A percentile compares a stretch with the other conserved stretches of the same genome.
Conservation (phyloP, 768 basidiomycete genomes). For the Hysterangium stoloniferum region DNA sequence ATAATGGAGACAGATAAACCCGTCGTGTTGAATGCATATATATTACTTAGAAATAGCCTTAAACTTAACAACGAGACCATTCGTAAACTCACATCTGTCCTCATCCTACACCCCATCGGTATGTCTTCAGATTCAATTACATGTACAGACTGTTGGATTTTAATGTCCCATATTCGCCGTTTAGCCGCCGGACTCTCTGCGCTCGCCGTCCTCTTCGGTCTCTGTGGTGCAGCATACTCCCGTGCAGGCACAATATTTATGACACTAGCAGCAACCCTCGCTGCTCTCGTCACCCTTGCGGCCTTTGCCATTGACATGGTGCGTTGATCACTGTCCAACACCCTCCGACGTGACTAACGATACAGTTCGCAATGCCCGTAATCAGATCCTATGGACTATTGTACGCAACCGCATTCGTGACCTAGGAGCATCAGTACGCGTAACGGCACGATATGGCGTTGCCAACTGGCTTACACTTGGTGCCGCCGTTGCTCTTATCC, state of each 20-base stretch:
- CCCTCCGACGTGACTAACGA: constrained; percentile 4
- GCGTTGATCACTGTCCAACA: background rate
- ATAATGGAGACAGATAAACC: too few species aligned
- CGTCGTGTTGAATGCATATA: too few species aligned
- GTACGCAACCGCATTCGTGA: constrained; percentile 50
- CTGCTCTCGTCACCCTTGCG: constrained; percentile 57
- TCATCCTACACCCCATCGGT: constrained; percentile 81
- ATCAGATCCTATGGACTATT: constrained; percentile 56
- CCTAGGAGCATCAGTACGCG: constrained; percentile 25
- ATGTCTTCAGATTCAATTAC: constrained; percentile 20
- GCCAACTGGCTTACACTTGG: constrained; percentile 79
- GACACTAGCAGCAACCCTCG: constrained; percentile 59
- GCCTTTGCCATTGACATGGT: constrained; percentile 72
- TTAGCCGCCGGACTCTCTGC: constrained; percentile 58
- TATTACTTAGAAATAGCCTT: too few species aligned
- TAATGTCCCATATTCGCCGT: constrained; percentile 4
- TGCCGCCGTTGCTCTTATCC: constrained; percentile 55
- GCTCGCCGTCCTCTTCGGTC: constrained; percentile 56
- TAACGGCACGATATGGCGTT: constrained; percentile 56
- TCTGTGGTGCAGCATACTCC: constrained; percentile 57
- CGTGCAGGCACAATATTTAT: constrained; percentile 72
- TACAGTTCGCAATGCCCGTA: background rate
- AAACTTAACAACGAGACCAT: constrained; percentile 45
- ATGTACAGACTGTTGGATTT: constrained; percentile 10
- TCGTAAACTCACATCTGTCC: constrained; percentile 60